Base-by-base conservation (phyloP, 2,329 filamentous ascomycete species). In the Botrytis fabae region DNA sequence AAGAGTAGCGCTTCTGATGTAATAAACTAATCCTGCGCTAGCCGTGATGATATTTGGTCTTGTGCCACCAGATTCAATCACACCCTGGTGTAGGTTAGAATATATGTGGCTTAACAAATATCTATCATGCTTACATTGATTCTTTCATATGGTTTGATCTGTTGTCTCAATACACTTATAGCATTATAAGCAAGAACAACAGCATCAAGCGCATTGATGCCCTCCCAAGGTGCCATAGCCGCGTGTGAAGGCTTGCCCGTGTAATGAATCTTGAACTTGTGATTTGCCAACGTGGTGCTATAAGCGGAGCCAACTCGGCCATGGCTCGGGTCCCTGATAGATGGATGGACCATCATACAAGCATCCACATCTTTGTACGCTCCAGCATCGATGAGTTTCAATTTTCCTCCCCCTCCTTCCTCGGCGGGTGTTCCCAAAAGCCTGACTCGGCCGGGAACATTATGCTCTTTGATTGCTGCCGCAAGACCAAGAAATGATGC, bases 321-420 rank as follows among this genome's bases (percentile, higher is more conserved):
- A 44, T 73, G n/a, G 18, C 18, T 28, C 1, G 59, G 69, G n/a
- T 60, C 32, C 7, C n/a, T 72, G 46, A 57, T 72, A 51, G 18
- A 46, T 16, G 28, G 61, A 73, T 84, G 82, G 2, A 80, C 78
- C 84, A 85, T 85, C n/a, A 85, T 73, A 7, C 80, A 78, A 10
- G 77, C 78, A 64, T 81, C 77, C 59, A 83, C 79, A 57, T 82
- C 80, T 57, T 79, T 76, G 76, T 84, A 86, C 9, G 84, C 83
- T 14, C 84, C 84, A 8, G 83, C 82, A 38, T 83, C 78, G 10
- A 86, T 79, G 40, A 86, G 78, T 40, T 81, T 82, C 65, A 85
- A 80, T 75, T 85, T 85, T 38, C 84, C 78, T 28, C 77, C 78
- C 28, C 78, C 78, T 9, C 76, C 75, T 73, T 80, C 78, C 51